Evolutionary conservation across 768 basidiomycete species (phyloP).

Genomic region (Piloderma croceum): DNA sequence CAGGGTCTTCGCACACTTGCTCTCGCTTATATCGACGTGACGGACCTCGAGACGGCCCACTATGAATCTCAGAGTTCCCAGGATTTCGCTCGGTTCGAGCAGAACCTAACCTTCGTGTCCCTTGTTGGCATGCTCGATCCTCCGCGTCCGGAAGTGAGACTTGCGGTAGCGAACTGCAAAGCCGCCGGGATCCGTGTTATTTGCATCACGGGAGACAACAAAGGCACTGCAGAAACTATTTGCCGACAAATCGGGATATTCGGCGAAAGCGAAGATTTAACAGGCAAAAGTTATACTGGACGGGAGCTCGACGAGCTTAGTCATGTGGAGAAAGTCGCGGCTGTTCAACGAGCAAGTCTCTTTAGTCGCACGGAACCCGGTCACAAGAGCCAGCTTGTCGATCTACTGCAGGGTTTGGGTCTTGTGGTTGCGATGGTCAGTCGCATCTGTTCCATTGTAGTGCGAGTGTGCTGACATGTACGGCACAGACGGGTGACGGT

Average conservation of each 20-base stretch:
- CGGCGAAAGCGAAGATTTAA: constrained; percentile 75
- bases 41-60: constrained; percentile 71
- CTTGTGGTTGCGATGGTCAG: constrained; percentile 92
- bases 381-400: constrained; percentile 93
- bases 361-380: constrained; percentile 93
- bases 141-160: constrained; percentile 87
- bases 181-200: constrained; percentile 94
- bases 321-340: constrained; percentile 75
- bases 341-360: constrained; percentile 82
- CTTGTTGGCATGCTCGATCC: constrained; percentile 98
- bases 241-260: constrained; percentile 96
- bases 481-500: constrained; percentile 81
- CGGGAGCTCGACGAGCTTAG: constrained; percentile 80
- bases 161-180: constrained; percentile 83
- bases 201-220: constrained; percentile 98
- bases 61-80: constrained; percentile 74
- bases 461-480: constrained; percentile 8
- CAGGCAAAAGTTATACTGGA: constrained; percentile 95
- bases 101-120: constrained; percentile 88
- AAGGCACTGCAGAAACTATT: constrained; percentile 95
- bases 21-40: constrained; percentile 76
- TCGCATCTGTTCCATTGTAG: constrained; percentile 2
- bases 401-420: constrained; percentile 85
- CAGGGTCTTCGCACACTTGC: constrained; percentile 88
- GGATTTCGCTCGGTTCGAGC: constrained; percentile 89